Conservation (phyloP, 1,139 yeast genomes). For the Geotrichum restrictum region DNA sequence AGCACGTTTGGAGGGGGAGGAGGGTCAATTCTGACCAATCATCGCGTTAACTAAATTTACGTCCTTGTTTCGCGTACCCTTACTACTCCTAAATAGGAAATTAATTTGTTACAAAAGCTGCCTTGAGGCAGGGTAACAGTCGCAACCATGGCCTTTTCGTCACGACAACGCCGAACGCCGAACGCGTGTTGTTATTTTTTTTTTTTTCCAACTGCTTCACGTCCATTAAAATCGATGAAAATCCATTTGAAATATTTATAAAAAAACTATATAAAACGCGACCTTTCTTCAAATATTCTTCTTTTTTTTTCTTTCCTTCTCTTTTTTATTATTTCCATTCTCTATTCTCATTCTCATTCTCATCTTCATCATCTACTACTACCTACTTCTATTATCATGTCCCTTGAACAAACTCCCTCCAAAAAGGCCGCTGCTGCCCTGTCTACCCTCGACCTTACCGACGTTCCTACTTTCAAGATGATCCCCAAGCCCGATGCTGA, state of each 20-base stretch:
- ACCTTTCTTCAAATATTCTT: slow-evolving; percentile 3
- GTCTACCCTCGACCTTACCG: slow-evolving; percentile 34
- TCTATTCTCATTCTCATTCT: slow-evolving; percentile 1
- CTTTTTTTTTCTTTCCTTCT: slow-evolving; percentile 10
- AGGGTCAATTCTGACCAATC: background rate
- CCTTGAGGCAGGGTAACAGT: slow-evolving; percentile 2
- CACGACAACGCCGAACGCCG: slow-evolving; percentile 6
- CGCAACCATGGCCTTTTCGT: background rate
- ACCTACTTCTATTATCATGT: slow-evolving; percentile 18
- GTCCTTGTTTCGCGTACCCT: slow-evolving; percentile 18
- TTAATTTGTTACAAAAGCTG: background rate
- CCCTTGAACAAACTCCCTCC: slow-evolving; percentile 39
- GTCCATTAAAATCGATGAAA: no score
- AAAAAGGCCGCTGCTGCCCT: slow-evolving; percentile 41
- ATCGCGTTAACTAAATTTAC: slow-evolving; percentile 9
- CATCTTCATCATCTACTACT: slow-evolving; percentile 3
- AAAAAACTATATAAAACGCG: slow-evolving; percentile 14
- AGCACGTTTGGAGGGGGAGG: background rate
- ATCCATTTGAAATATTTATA: background rate
- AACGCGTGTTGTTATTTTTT: slow-evolving; percentile 1
- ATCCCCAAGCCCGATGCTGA: slow-evolving; percentile 23
- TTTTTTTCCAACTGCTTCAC: background rate
- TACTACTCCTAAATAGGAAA: background rate
- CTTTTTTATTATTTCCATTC: slow-evolving; percentile 13
- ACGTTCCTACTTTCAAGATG: slow-evolving; percentile 28